Evolutionary conservation across 2,329 filamentous ascomycete genomes (phyloP).

Genomic region (Fonsecaea nubica): DNA sequence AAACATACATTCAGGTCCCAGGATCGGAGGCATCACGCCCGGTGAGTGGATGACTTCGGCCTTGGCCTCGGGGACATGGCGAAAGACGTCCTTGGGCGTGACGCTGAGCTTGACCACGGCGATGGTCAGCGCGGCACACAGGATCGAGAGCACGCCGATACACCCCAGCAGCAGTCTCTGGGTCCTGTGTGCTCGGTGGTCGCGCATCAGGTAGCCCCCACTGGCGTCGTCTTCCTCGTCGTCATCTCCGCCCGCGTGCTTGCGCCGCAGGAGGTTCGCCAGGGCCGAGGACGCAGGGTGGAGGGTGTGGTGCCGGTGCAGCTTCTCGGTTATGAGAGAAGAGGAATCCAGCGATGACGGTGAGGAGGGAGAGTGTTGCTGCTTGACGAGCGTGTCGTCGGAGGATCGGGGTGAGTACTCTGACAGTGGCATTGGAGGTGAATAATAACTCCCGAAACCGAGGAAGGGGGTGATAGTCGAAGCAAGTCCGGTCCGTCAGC

Average conservation of each 20-base stretch:
- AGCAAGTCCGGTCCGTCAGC: neutral
- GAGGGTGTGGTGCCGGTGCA: neutral
- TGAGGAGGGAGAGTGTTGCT: neutral
- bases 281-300: neutral
- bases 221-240: neutral
- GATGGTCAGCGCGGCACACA: neutral
- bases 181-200: neutral
- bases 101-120: slow-evolving; percentile 10
- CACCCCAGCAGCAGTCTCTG: neutral
- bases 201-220: slow-evolving; percentile 6
- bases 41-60: slow-evolving; percentile 7
- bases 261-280: neutral
- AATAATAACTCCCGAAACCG: neutral
- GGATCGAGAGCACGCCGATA: slow-evolving; percentile 1
- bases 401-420: neutral
- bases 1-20: slow-evolving; percentile 16
- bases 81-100: slow-evolving; percentile 16
- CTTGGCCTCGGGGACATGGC: slow-evolving; percentile 13
- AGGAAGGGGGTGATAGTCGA: neutral
- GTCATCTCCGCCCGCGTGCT: neutral
- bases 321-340: neutral
- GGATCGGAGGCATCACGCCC: slow-evolving; percentile 13
- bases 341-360: neutral
- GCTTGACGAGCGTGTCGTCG: neutral
- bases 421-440: neutral